Conservation (phyloP, 75 land plant species). For the Azolla pinnata region DNA sequence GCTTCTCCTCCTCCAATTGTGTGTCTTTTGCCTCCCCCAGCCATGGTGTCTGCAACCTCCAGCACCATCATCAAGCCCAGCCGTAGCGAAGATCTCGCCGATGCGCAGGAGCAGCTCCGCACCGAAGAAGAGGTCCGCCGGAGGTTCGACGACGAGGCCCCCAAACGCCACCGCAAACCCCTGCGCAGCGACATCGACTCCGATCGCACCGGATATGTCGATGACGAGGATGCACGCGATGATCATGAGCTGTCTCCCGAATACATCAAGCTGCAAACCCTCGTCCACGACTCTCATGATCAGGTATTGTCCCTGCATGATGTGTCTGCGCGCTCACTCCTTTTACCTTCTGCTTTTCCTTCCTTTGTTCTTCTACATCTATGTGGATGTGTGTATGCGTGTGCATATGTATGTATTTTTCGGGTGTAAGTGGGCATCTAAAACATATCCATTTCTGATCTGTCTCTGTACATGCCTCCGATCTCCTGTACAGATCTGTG, state of each 20-base stretch:
- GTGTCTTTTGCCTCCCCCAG: too few relatives aligned
- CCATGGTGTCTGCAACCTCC: too few relatives aligned
- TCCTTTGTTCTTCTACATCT: neutral
- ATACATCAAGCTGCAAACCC: slow-evolving; percentile 20
- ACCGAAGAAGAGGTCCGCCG: slow-evolving; percentile 15
- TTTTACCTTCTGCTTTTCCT: neutral
- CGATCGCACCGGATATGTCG: neutral
- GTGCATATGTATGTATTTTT: neutral
- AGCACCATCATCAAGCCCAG: slow-evolving; percentile 20
- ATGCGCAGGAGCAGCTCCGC: slow-evolving; percentile 18
- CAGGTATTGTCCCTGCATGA: neutral
- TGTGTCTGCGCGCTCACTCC: neutral
- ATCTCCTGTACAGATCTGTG: neutral
- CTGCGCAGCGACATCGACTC: slow-evolving; percentile 30
- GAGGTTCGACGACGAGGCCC: slow-evolving; percentile 30
- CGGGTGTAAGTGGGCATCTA: neutral
- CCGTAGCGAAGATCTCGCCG: slow-evolving; percentile 34
- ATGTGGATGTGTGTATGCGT: neutral
- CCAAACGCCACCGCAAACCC: slow-evolving; percentile 35
- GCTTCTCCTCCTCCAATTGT: too few relatives aligned
- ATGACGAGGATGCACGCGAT: neutral
- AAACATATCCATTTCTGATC: neutral
- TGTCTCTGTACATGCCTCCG: too few relatives aligned
- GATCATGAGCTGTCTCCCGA: slow-evolving; percentile 13
- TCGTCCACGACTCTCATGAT: slow-evolving; percentile 15